Percentiles rank a stretch among this genome's conserved stretches.
Conservation (phyloP, 768 basidiomycete species). For the Trametes gibbosa region DNA sequence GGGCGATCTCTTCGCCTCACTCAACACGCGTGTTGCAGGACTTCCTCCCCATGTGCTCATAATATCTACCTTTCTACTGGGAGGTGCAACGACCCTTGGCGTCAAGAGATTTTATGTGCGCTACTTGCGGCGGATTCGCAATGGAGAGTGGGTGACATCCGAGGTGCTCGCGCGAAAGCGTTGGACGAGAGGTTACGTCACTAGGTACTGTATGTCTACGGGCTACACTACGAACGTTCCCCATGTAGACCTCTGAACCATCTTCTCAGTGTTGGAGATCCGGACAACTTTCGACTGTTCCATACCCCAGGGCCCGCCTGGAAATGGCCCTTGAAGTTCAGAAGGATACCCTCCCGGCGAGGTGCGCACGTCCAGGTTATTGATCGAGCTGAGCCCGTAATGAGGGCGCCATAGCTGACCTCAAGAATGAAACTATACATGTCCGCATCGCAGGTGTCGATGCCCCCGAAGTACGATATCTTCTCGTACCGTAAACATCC, state of each 20-base stretch:
- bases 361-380: slow-evolving; percentile 28
- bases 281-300: slow-evolving; percentile 84
- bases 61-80: slow-evolving; percentile 35
- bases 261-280: slow-evolving; percentile 68
- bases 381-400: background rate
- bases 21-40: background rate
- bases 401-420: slow-evolving; percentile 39
- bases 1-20: background rate
- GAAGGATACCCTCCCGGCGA: slow-evolving; percentile 58
- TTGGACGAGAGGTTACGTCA: slow-evolving; percentile 81
- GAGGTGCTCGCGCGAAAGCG: slow-evolving; percentile 51
- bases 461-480: slow-evolving; percentile 76
- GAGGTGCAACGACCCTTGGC: slow-evolving; percentile 34
- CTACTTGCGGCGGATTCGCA: slow-evolving; percentile 58
- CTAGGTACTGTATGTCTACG: slow-evolving; percentile 48
- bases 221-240: background rate
- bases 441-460: slow-evolving; percentile 90
- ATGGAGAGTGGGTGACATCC: slow-evolving; percentile 69
- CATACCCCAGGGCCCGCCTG: slow-evolving; percentile 82
- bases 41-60: slow-evolving; percentile 21
- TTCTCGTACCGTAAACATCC: background rate
- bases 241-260: background rate
- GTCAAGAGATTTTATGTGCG: slow-evolving; percentile 44
- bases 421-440: slow-evolving; percentile 80
- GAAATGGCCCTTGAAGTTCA: slow-evolving; percentile 69